These are phyloP conservation scores for Cyberlindnera saturnus DNA, from an alignment of 805 yeast species.

Conservation along the genomic window DNA sequence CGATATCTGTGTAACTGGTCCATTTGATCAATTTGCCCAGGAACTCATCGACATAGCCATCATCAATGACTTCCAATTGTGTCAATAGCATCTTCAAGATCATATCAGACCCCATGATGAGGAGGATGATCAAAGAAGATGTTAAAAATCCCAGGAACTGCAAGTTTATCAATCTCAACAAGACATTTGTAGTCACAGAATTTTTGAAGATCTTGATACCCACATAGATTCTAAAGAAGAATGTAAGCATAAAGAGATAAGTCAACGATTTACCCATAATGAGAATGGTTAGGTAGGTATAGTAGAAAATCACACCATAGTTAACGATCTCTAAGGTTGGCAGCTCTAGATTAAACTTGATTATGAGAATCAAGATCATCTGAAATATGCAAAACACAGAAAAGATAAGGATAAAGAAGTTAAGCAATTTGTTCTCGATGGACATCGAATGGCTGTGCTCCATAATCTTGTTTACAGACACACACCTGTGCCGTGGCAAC, in stretches of 20 bases:
- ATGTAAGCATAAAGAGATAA: constrained; percentile 12
- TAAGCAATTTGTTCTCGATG: constrained; percentile 16
- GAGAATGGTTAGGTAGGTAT: constrained; percentile 10
- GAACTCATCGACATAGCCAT: background rate
- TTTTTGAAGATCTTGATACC: constrained; percentile 15
- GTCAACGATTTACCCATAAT: constrained; percentile 13
- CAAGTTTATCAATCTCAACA: constrained; percentile 13
- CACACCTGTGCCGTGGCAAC: background rate
- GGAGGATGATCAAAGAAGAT: constrained; percentile 9
- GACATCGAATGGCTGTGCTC: constrained; percentile 10
- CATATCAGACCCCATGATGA: constrained; percentile 8
- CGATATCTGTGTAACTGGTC: constrained; percentile 7
- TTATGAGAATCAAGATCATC: constrained; percentile 11
- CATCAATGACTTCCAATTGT: constrained; percentile 2
- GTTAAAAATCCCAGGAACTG: constrained; percentile 19
- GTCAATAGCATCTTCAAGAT: constrained; percentile 9
- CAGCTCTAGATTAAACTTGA: constrained; percentile 13
- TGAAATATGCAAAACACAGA: constrained; percentile 13
- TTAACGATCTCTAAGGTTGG: constrained; percentile 7
- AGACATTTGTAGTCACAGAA: constrained; percentile 11
- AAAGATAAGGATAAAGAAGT: constrained; percentile 13
- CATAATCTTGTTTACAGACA: constrained; percentile 11
- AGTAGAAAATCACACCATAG: constrained; percentile 10
- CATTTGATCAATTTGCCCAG: constrained; percentile 2
- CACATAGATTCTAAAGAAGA: constrained; percentile 16